A percentile compares a stretch with the other conserved stretches of the same genome.
Evolutionary conservation across 1,284 basidiomycete genomes (phyloP).

Genomic region (Fistulinella staudtii): DNA sequence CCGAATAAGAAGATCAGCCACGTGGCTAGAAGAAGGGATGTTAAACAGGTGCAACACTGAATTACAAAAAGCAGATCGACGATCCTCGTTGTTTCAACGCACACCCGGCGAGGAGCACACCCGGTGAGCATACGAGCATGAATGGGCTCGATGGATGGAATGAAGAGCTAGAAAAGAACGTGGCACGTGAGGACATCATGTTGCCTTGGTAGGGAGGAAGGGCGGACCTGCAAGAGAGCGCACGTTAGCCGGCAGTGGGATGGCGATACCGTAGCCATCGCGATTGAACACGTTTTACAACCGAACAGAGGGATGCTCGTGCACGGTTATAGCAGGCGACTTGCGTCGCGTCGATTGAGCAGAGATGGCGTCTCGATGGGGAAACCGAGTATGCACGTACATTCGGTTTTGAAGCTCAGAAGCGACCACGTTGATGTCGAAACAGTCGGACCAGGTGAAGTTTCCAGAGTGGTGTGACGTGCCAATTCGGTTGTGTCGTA

Average conservation of each 20-base stretch:
- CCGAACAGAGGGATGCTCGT: background rate
- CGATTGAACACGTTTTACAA: constrained; percentile 4
- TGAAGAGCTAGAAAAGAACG: too few relatives aligned
- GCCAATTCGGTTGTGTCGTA: too few relatives aligned
- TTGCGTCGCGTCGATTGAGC: constrained; percentile 3
- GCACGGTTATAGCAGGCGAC: constrained; percentile 9
- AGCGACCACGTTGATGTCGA: constrained; percentile 5
- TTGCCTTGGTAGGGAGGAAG: background rate
- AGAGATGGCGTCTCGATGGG: too few relatives aligned
- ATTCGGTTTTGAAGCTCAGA: constrained; percentile 12
- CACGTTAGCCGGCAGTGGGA: background rate
- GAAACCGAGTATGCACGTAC: too few relatives aligned
- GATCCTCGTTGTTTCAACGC: too few relatives aligned
- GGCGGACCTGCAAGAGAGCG: background rate
- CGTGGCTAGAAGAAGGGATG: constrained; percentile 2
- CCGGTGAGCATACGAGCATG: too few relatives aligned
- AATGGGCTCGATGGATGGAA: too few relatives aligned
- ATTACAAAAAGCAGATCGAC: too few relatives aligned
- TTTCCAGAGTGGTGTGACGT: too few relatives aligned
- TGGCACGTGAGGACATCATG: constrained; percentile 1
- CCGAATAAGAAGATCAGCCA: background rate
- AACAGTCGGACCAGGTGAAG: too few relatives aligned
- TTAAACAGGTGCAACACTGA: too few relatives aligned
- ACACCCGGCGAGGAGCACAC: too few relatives aligned
- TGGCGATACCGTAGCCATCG: constrained; percentile 13